These are phyloP conservation scores for Colletotrichum sansevieriae DNA, from an alignment of 2,329 filamentous ascomycete species.

Conservation along the genomic window DNA sequence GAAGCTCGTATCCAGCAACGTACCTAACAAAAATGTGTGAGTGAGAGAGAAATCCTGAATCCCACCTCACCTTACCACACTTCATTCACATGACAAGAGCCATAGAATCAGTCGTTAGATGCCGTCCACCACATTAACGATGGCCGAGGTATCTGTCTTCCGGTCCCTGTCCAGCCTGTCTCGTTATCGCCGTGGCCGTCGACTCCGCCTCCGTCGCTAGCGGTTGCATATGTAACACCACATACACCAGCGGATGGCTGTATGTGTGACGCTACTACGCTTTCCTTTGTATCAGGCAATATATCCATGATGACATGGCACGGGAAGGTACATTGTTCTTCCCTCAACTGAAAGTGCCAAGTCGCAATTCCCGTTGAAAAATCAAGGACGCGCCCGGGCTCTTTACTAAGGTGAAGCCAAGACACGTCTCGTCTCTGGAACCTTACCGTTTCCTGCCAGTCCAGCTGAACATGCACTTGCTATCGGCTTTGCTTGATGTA, in stretches of 20 bases:
- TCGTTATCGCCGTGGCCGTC: constrained; percentile 8
- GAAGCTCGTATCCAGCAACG: constrained; percentile 19
- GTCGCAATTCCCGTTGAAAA: not conserved
- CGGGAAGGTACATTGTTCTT: constrained; percentile 21
- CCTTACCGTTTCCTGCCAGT: constrained; percentile 5
- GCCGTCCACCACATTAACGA: not conserved
- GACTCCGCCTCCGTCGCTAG: constrained; percentile 5
- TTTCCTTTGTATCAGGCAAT: constrained; percentile 30
- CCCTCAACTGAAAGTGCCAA: constrained; percentile 9
- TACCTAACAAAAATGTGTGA: not conserved
- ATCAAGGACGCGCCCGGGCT: too few relatives aligned
- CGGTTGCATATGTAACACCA: constrained; percentile 21
- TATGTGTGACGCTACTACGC: constrained; percentile 21
- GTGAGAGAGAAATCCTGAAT: not conserved
- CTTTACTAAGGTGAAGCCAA: constrained; percentile 7
- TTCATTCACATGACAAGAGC: not conserved
- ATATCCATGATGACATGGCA: constrained; percentile 24
- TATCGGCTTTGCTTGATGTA: not conserved
- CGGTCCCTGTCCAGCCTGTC: not conserved
- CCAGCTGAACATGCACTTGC: constrained; percentile 15
- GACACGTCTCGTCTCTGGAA: constrained; percentile 3
- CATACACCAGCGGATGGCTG: constrained; percentile 2
- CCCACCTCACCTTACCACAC: not conserved
- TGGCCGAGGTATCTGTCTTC: not conserved
- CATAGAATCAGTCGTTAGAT: constrained; percentile 2